Evolutionary conservation across 1,284 basidiomycete species (phyloP).

Genomic region (Mycosarcoma maydis): DNA sequence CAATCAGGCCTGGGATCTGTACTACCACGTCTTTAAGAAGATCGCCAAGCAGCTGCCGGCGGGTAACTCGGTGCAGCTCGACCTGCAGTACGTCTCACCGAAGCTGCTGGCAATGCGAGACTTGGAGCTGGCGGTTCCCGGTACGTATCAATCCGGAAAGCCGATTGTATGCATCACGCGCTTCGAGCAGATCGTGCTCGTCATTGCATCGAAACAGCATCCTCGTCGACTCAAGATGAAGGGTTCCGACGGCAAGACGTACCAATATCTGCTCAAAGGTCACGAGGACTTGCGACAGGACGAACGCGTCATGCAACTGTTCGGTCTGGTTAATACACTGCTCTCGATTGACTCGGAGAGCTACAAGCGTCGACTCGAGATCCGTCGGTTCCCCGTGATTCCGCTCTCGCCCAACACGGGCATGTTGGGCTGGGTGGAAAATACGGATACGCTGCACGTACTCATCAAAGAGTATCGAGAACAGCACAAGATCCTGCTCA

Average conservation of each 20-base stretch:
- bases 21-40: constrained; percentile 94
- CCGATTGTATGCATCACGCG: constrained; percentile 84
- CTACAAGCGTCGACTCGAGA: constrained; percentile 94
- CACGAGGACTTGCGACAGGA: constrained; percentile 99
- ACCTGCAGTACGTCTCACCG: constrained; percentile 97
- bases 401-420: constrained; percentile 97
- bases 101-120: constrained; percentile 87
- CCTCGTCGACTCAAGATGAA: constrained; percentile 88
- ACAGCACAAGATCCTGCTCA: constrained; percentile 84
- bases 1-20: constrained; percentile 99
- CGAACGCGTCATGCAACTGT: constrained; percentile 98
- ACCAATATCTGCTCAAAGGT: constrained; percentile 94
- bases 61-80: constrained; percentile 79
- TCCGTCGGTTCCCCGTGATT: constrained; percentile 91
- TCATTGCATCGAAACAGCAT: constrained; percentile 98
- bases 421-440: constrained; percentile 92
- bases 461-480: constrained; percentile 78
- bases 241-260: constrained; percentile 92
- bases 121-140: constrained; percentile 93
- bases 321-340: constrained; percentile 94
- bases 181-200: constrained; percentile 70
- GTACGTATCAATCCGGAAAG: constrained; percentile 92
- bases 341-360: constrained; percentile 91
- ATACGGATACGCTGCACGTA: constrained; percentile 97
- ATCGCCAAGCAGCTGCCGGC: constrained; percentile 93